Evolutionary conservation across 2,329 filamentous ascomycete genomes (phyloP), one percentile per base, ranked within the genome.

Genomic region (Chrysoporthe puriensis): DNA sequence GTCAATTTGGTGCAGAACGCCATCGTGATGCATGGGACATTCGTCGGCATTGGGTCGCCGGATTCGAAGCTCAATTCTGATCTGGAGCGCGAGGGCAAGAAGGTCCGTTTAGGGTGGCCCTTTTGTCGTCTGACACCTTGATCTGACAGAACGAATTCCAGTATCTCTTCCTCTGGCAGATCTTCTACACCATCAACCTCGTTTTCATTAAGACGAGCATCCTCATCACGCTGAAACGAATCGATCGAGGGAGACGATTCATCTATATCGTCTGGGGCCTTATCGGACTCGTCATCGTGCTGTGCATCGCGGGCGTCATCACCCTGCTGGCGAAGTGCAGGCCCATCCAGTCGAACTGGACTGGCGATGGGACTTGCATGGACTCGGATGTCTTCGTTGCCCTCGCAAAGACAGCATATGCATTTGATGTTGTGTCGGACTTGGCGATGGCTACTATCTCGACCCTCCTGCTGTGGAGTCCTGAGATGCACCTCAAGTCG

Each of bases 101-200:
- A 66, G 68, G 68, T 68, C 34, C 8, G 61, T 50, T 18, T 34
- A 9, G 26, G 2, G 14, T n/a, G n/a, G 26, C 13, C 18, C 21
- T 13, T 44, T n/a, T 16, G 50, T 21, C 44, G 40, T 26, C 46
- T 16, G 50, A 1, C 0, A 44, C 3, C 9, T 34, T 46, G 13
- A 48, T 11, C 32, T 67, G 26, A 50, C 48, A 52, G 48, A 16
- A 11, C 16, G 14, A 14, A 34, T 46, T 34, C 3, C 26, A 70
- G 68, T 70, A 70, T 54, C 68, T 70, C 62, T 70, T 70, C 43
- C 68, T 70, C 59, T 70, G 68, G 68, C 68, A 70, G 48, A 43
- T 68, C 2, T 68, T 70, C 34, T 70, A 70, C 60, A 52, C 68
- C 6, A 59, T 66, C 42, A 65, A 61, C 40, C 62, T 70, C 8